Evolutionary conservation across 2,329 filamentous ascomycete species (phyloP).

Genomic region (Parafenestella ontariensis): DNA sequence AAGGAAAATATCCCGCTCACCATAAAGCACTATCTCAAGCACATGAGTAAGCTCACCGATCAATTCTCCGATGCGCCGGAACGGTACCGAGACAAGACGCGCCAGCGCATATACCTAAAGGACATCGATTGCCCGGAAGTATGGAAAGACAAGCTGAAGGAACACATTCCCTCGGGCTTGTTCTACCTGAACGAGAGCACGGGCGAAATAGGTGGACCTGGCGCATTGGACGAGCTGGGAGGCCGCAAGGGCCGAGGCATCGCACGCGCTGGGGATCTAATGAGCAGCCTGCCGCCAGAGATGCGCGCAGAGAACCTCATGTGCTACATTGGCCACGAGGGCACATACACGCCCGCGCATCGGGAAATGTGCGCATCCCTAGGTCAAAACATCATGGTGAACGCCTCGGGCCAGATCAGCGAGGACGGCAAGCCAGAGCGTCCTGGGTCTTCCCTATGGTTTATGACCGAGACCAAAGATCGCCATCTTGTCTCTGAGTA

Average conservation of each 20-base stretch:
- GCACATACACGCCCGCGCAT: slow-evolving; percentile 94
- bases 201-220: slow-evolving; percentile 62
- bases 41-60: slow-evolving; percentile 82
- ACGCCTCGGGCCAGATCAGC: slow-evolving; percentile 72
- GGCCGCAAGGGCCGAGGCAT: slow-evolving; percentile 62
- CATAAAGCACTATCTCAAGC: slow-evolving; percentile 87
- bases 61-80: slow-evolving; percentile 73
- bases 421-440: slow-evolving; percentile 74
- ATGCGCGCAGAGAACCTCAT: slow-evolving; percentile 97
- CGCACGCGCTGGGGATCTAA: slow-evolving; percentile 84
- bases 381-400: slow-evolving; percentile 98
- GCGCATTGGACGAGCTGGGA: slow-evolving; percentile 59
- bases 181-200: slow-evolving; percentile 91
- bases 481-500: slow-evolving; percentile 90
- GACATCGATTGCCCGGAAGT: slow-evolving; percentile 93
- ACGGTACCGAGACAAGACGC: slow-evolving; percentile 78
- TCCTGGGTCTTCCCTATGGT: slow-evolving; percentile 92
- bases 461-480: slow-evolving; percentile 97
- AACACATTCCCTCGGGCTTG: slow-evolving; percentile 78
- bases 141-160: slow-evolving; percentile 82
- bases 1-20: slow-evolving; percentile 82
- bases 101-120: slow-evolving; percentile 92
- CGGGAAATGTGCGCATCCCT: slow-evolving; percentile 97
- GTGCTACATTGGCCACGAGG: slow-evolving; percentile 98
- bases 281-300: slow-evolving; percentile 84